Evolutionary conservation across 768 basidiomycete species (phyloP), one percentile per base, ranked within the genome.

Genomic region (Rhizopogon vulgaris): DNA sequence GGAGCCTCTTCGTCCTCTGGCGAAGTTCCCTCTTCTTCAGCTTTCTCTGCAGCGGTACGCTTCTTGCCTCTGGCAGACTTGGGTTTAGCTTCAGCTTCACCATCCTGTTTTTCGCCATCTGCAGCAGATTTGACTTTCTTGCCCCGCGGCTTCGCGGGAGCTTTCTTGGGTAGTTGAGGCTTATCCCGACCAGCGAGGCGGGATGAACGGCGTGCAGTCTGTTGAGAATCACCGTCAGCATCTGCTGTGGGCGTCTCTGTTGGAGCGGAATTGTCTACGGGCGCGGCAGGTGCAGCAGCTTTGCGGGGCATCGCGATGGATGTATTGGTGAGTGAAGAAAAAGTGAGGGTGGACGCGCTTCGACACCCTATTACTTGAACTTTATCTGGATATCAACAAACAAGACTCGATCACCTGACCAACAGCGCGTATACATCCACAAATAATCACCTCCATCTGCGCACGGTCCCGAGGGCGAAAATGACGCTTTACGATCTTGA

Each of bases 121-220:
- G 64, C 64, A 48, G 61, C 62, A 52, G 67, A 59, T 52, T 75
- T 73, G 41, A 45, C 60, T 60, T 77, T 77, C 66, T 69, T 74
- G 38, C 73, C 69, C 58, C 82, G 75, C 42, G 85, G 82, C 70
- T 87, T 87, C 6, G 80, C 73, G 22, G 77, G 72, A 41, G 79
- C 69, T 65, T 83, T 87, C 78, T 84, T 86, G 6, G 71, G 67
- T 38, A 65, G 38, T 25, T 70, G 82, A 2, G 70, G 63, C 66
- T 83, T 85, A 49, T 83, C 84, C 53, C 79, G 76, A 25, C 83
- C 84, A 67, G 87, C 87, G 71, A 89, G 87, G 60, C 86, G 83
- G 30, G 78, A 69, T 7, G 85, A 87, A 69, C 86, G 86, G 66
- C 86, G 85, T 36, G 85, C 85, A 62, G 73, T 22, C 22, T 22